Evolutionary conservation across 352 stramenopile genomes (phyloP).

Genomic region (Pythium sp.): DNA sequence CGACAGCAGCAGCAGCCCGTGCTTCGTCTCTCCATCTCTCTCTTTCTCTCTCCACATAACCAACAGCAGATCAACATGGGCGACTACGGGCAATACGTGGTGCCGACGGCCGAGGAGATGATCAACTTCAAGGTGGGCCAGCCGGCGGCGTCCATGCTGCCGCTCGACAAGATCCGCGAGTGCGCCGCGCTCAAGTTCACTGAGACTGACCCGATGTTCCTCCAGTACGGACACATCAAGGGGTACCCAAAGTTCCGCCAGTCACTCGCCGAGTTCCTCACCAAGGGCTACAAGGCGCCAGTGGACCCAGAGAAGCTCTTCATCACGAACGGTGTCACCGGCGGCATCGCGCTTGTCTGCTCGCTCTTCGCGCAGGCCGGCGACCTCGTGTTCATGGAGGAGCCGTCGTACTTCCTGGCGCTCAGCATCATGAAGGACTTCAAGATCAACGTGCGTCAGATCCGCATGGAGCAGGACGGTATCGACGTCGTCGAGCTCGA

Average conservation of each 20-base stretch:
- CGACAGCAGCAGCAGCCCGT: constrained; percentile 6
- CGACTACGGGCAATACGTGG: constrained; percentile 84
- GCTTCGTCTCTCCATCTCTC: background rate
- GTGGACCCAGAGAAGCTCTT: constrained; percentile 88
- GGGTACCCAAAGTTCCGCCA: constrained; percentile 86
- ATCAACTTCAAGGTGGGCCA: constrained; percentile 92
- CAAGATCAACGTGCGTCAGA: constrained; percentile 86
- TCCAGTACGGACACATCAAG: constrained; percentile 89
- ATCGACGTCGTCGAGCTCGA: constrained; percentile 87
- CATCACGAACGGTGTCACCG: constrained; percentile 91
- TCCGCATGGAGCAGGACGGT: constrained; percentile 90
- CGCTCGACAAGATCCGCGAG: constrained; percentile 85
- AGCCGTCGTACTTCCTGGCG: constrained; percentile 93
- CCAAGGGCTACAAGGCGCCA: constrained; percentile 66
- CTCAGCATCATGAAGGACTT: constrained; percentile 94
- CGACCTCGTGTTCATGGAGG: constrained; percentile 92
- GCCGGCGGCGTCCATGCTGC: constrained; percentile 76
- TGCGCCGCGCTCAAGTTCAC: constrained; percentile 75
- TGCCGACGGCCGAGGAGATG: constrained; percentile 73
- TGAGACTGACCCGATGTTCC: constrained; percentile 83
- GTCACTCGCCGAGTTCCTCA: constrained; percentile 73
- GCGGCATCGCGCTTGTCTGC: constrained; percentile 90
- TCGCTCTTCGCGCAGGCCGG: constrained; percentile 83
- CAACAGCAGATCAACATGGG: constrained; percentile 44
- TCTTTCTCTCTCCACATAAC: background rate